A percentile compares a stretch with the other conserved stretches of the same genome.
Conservation (phyloP, 371 early-diverging fungal species). For the Rhizopus microsporus region DNA sequence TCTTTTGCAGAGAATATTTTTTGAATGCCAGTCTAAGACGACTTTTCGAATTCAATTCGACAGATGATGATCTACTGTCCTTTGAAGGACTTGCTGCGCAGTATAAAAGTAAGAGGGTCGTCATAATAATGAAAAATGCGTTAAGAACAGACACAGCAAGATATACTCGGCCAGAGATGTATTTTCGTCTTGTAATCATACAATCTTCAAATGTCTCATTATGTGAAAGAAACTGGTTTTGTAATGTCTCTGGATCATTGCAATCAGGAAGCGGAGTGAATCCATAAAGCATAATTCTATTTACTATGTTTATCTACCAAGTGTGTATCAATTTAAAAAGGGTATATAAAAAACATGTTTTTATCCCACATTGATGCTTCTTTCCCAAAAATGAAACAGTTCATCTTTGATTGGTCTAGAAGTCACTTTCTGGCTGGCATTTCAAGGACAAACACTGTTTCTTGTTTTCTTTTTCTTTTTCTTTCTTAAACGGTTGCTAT, state of each 20-base stretch:
- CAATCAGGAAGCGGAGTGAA: conserved; percentile 13
- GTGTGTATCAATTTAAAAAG: neutral
- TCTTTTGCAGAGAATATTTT: conserved; percentile 23
- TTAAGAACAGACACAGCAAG: conserved; percentile 8
- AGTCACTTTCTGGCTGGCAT: neutral
- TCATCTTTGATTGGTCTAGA: neutral
- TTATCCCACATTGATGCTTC: neutral
- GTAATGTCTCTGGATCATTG: neutral
- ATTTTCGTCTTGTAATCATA: conserved; percentile 2
- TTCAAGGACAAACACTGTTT: too few relatives aligned
- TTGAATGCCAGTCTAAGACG: neutral
- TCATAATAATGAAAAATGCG: conserved; percentile 7
- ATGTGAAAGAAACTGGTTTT: neutral
- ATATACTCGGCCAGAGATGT: conserved; percentile 5
- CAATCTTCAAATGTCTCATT: conserved; percentile 2
- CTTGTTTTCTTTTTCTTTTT: too few relatives aligned
- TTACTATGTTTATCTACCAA: neutral
- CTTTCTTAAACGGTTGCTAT: too few relatives aligned
- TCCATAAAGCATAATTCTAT: neutral
- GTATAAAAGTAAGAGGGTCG: conserved; percentile 18
- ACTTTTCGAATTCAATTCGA: conserved; percentile 4
- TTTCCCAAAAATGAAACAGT: neutral
- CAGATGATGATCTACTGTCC: neutral
- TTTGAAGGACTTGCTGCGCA: conserved; percentile 4
- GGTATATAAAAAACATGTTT: neutral